These are phyloP conservation scores for Clarireedia paspali DNA, from an alignment of 2,329 filamentous ascomycete genomes.

Conservation along the genomic window DNA sequence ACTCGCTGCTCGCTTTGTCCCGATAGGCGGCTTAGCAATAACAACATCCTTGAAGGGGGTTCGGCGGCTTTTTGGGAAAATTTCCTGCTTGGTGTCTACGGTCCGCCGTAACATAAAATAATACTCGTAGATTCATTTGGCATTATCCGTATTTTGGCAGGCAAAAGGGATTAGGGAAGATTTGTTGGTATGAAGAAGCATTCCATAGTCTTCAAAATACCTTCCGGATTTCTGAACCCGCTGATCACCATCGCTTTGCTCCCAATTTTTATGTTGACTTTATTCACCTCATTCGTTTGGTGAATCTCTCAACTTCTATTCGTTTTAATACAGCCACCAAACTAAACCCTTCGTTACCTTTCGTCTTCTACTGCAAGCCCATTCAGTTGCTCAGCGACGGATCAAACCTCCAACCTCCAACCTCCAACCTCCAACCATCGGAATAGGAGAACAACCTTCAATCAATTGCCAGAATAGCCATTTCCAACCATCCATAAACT, in stretches of 20 bases:
- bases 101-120: neutral
- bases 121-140: neutral
- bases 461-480: neutral
- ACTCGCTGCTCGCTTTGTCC: too few species aligned
- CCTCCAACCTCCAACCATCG: neutral
- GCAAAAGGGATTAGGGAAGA: neutral
- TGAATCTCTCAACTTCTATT: slow-evolving; percentile 1
- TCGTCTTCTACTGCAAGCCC: neutral
- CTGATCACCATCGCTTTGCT: neutral
- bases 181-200: slow-evolving; percentile 7
- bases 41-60: too few species aligned
- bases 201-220: slow-evolving; percentile 1
- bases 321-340: neutral
- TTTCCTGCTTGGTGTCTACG: neutral
- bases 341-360: neutral
- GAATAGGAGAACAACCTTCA: neutral
- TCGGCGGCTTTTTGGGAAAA: too few species aligned
- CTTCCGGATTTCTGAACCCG: neutral
- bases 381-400: slow-evolving; percentile 4
- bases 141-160: neutral
- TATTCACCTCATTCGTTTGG: slow-evolving; percentile 49
- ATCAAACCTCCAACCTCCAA: neutral
- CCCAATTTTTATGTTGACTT: slow-evolving; percentile 3
- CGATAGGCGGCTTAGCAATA: neutral
- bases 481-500: neutral